Evolutionary conservation across 305 asterid species (phyloP), one percentile per base, ranked within the genome.

Genomic region (Fraxinus nigra): DNA sequence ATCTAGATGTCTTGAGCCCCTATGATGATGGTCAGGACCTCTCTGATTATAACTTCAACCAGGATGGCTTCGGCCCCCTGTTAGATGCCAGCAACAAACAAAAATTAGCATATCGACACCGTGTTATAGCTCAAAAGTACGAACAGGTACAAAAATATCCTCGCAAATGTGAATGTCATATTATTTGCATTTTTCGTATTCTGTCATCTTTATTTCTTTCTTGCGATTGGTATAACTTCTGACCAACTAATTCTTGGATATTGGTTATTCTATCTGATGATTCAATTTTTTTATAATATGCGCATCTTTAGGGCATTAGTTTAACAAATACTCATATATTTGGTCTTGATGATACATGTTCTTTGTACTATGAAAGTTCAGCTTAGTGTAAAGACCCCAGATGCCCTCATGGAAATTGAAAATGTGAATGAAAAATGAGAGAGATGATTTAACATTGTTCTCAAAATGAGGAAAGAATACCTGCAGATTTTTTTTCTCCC

Each of bases 71-170:
- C 73, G 90, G 91, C 75, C 88, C 87, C 51, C 88, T 92, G 61
- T 43, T 78, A 85, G 98, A 96, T 86, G 92, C 85, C 80, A 85
- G 73, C 72, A 90, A 89, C 85, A 93, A 89, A 84, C 80, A 92
- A 81, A 96, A 89, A 88, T 86, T 94, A 90, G 95, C 98, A 7
- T 94, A 96, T 84, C 92, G 98, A 24, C 93, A 89, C 84, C 95
- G 97, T 0, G 65, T 82, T 46, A 85, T 92, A 78, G 95, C 93
- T 84, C 90, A 92, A 54, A 93, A 90, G 90, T 96, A 94, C 90
- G 86, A 82, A 80, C 90, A 94, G 99, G 98, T 92, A 86, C 76
- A 24, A 11, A 10, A 67, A 28, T 67, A 28, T 67, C 35, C 74
- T 67, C 9, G 16, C 74, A 65, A 24, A 10, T 26, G 6, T 65